Evolutionary conservation across 2,329 filamentous ascomycete genomes (phyloP).

Genomic region (Talaromyces sp.): DNA sequence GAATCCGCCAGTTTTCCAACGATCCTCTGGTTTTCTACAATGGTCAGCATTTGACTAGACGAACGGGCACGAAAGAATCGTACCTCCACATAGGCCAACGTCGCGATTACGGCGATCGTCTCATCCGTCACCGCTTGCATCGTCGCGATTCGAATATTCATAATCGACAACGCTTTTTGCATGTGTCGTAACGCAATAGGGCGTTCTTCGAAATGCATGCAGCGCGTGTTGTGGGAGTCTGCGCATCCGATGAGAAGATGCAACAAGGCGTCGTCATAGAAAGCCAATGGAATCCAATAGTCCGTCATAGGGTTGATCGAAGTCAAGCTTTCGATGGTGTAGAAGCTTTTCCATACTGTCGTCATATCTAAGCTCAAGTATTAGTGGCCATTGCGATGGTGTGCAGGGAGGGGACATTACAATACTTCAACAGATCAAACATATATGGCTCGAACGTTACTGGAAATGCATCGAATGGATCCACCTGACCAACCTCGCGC

Average conservation of each 20-base stretch:
- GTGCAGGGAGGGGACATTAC: background rate
- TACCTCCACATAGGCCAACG: slow-evolving; percentile 14
- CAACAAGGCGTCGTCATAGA: slow-evolving; percentile 11
- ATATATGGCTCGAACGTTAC: slow-evolving; percentile 15
- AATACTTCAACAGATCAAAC: slow-evolving; percentile 16
- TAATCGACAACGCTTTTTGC: slow-evolving; percentile 4
- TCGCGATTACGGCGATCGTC: slow-evolving; percentile 12
- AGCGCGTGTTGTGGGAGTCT: background rate
- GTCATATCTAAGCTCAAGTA: slow-evolving; percentile 5
- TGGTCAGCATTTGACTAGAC: too few species aligned
- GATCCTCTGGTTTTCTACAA: slow-evolving; percentile 8
- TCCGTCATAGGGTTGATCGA: slow-evolving; percentile 13
- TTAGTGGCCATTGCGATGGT: background rate
- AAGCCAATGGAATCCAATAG: slow-evolving; percentile 14
- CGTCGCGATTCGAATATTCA: slow-evolving; percentile 8
- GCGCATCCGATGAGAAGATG: slow-evolving; percentile 14
- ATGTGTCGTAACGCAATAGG: background rate
- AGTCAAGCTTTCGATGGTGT: slow-evolving; percentile 11
- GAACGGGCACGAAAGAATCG: background rate
- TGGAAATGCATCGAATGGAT: slow-evolving; percentile 16
- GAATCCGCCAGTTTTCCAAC: slow-evolving; percentile 10
- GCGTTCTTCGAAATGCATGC: background rate
- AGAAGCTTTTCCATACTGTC: slow-evolving; percentile 12
- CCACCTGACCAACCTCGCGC: background rate
- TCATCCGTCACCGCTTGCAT: slow-evolving; percentile 1